These are phyloP conservation scores for Fistulifera pelliculosa DNA, from an alignment of 108 stramenopile genomes.

Conservation along the genomic window DNA sequence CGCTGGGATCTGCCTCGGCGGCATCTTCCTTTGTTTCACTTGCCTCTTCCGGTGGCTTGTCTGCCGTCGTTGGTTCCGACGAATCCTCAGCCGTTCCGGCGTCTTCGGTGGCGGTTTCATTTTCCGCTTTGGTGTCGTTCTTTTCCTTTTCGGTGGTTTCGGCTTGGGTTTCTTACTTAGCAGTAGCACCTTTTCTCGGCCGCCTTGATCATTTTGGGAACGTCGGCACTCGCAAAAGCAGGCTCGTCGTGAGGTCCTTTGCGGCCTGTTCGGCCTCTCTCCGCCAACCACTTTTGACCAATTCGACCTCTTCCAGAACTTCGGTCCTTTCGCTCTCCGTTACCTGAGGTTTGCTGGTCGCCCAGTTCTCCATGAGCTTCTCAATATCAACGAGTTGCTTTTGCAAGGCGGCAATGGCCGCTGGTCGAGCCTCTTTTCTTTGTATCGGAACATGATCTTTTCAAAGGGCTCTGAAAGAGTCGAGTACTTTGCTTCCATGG, in stretches of 20 bases:
- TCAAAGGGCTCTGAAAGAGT: constrained; percentile 77
- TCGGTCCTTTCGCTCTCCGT: constrained; percentile 88
- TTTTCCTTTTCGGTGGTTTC: constrained; percentile 43
- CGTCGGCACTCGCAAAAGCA: constrained; percentile 72
- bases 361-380: constrained; percentile 80
- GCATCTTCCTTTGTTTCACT: too few relatives aligned
- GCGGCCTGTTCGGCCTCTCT: constrained; percentile 64
- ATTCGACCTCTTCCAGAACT: constrained; percentile 62
- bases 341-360: constrained; percentile 73
- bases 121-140: constrained; percentile 34
- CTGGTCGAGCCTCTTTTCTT: constrained; percentile 78
- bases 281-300: constrained; percentile 68
- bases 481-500: constrained; percentile 72
- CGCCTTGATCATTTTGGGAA: constrained; percentile 63
- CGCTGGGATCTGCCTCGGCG: too few relatives aligned
- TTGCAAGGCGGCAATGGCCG: constrained; percentile 54
- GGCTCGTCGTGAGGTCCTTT: constrained; percentile 70
- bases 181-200: constrained; percentile 52
- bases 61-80: too few relatives aligned
- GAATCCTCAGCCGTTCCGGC: too few relatives aligned
- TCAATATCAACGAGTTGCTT: constrained; percentile 55
- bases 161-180: constrained; percentile 82
- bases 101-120: constrained; percentile 1
- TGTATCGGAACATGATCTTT: constrained; percentile 71
- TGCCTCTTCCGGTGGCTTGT: too few relatives aligned